Conservation (phyloP, 352 stramenopile genomes). For the Globisporangium abappressorium region DNA sequence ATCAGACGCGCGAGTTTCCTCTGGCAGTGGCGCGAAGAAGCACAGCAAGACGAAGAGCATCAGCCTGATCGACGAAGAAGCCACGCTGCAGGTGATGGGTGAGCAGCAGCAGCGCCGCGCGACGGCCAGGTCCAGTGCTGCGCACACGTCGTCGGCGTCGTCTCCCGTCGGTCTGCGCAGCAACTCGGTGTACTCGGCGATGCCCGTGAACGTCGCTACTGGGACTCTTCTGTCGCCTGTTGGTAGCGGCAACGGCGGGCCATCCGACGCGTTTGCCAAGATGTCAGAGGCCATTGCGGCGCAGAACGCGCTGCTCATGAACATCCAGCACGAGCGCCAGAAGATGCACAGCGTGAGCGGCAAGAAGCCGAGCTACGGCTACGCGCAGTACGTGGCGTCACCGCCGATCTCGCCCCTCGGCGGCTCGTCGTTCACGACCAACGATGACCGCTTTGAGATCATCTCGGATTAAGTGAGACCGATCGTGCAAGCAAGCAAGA, state of each 20-base stretch:
- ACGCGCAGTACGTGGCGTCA: constrained; percentile 5
- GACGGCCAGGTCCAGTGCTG: background rate
- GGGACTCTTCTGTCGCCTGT: background rate
- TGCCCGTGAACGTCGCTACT: background rate
- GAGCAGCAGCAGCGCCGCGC: background rate
- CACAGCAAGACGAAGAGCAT: background rate
- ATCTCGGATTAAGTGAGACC: constrained; percentile 1
- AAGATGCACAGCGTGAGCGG: constrained; percentile 1
- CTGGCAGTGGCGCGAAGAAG: background rate
- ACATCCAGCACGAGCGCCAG: constrained; percentile 5
- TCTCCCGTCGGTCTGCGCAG: background rate
- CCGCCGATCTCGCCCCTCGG: constrained; percentile 12
- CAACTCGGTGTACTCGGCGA: background rate
- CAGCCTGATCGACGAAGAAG: constrained; percentile 1
- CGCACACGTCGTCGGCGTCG: background rate
- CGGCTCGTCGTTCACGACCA: background rate
- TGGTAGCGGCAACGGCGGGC: background rate
- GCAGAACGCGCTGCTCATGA: constrained; percentile 9
- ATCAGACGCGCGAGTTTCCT: background rate
- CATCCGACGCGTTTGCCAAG: constrained; percentile 1
- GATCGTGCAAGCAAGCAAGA: background rate
- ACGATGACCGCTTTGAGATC: constrained; percentile 15
- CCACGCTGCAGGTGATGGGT: background rate
- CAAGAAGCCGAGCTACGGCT: constrained; percentile 3
- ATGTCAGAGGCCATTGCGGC: constrained; percentile 11